These are phyloP conservation scores for Eucalyptus urophylla DNA, from an alignment of 345 rosid species.

Conservation along the genomic window DNA sequence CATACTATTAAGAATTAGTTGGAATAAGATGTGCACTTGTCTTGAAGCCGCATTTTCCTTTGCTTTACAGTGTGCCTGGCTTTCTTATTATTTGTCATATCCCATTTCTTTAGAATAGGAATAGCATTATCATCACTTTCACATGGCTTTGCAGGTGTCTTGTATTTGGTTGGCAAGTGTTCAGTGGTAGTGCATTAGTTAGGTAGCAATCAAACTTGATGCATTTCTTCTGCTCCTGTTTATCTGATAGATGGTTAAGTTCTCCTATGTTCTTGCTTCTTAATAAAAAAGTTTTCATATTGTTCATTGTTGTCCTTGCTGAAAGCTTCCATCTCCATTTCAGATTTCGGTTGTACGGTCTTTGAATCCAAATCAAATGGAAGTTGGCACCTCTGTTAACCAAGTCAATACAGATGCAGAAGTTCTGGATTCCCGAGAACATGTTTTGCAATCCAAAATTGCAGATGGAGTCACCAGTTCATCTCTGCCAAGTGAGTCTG, in stretches of 20 bases:
- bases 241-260: not conserved
- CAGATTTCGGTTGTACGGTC: conserved; percentile 10
- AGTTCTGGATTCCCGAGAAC: conserved; percentile 16
- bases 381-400: conserved; percentile 25
- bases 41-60: not conserved
- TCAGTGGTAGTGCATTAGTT: not conserved
- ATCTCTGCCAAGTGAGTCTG: conserved; percentile 21
- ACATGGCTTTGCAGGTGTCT: not conserved
- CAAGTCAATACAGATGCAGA: conserved; percentile 17
- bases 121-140: not conserved
- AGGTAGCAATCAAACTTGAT: not conserved
- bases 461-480: conserved; percentile 13
- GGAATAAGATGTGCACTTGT: not conserved
- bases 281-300: not conserved
- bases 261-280: not conserved
- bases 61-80: not conserved
- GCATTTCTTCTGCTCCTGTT: not conserved
- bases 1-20: not conserved
- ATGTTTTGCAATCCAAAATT: conserved; percentile 20
- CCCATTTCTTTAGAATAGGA: not conserved
- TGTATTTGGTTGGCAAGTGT: not conserved
- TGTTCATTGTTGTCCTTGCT: not conserved
- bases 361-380: conserved; percentile 3
- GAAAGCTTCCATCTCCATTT: not conserved
- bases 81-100: not conserved